A percentile compares a stretch with the other conserved stretches of the same genome.
Conservation (phyloP, 306 rosid species). For the Heteromeles arbutifolia region DNA sequence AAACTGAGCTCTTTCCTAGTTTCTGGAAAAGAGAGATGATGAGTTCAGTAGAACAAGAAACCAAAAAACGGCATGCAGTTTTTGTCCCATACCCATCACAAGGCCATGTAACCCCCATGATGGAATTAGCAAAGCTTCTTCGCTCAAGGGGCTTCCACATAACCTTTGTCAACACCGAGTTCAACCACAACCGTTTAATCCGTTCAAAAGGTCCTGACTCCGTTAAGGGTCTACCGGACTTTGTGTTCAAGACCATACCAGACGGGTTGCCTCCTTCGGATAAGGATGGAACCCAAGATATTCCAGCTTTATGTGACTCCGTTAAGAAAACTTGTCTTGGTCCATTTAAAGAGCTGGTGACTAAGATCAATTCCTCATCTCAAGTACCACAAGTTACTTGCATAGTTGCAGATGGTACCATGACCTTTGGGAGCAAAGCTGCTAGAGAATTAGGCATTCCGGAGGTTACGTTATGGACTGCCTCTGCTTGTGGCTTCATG, state of each 20-base stretch:
- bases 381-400: conserved; percentile 18
- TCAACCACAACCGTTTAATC: conserved; percentile 6
- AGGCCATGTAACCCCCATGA: conserved; percentile 26
- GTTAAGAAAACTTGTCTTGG: conserved; percentile 8
- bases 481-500: conserved; percentile 30
- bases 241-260: conserved; percentile 18
- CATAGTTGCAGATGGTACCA: conserved; percentile 12
- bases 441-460: conserved; percentile 16
- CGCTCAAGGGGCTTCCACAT: conserved; percentile 15
- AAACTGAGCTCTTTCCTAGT: background rate
- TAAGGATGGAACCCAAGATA: conserved; percentile 17
- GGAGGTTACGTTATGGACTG: conserved; percentile 24
- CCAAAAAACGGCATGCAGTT: conserved; percentile 8
- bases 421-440: conserved; percentile 15
- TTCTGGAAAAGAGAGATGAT: background rate
- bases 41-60: background rate
- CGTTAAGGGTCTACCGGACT: conserved; percentile 11
- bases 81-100: conserved; percentile 16
- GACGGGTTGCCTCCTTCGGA: conserved; percentile 18
- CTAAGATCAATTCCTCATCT: conserved; percentile 1
- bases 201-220: background rate
- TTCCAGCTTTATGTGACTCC: conserved; percentile 8
- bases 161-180: conserved; percentile 20
- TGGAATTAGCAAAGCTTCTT: conserved; percentile 14
- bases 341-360: conserved; percentile 21